Conservation (phyloP, 768 basidiomycete genomes). For the Gymnopilus dilepis region DNA sequence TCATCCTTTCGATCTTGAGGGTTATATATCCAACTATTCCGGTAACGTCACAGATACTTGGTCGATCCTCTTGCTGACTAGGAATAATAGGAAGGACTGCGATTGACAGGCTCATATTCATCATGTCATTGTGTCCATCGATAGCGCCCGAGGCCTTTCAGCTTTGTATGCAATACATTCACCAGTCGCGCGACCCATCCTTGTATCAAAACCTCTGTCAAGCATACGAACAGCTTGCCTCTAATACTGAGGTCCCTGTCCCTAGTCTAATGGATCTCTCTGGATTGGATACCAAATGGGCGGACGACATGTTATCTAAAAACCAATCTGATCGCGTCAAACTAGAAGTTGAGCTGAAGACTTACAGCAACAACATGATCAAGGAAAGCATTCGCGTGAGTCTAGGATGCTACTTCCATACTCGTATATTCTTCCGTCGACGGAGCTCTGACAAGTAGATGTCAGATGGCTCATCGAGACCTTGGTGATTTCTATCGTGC, state of each 20-base stretch:
- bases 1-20: conserved; percentile 89
- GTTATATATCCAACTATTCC: conserved; percentile 76
- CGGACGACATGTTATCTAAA: conserved; percentile 66
- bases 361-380: conserved; percentile 95
- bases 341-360: conserved; percentile 93
- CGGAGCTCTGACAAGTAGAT: not conserved
- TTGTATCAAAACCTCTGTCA: conserved; percentile 56
- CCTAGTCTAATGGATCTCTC: conserved; percentile 55
- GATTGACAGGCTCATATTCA: conserved; percentile 74
- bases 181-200: conserved; percentile 70
- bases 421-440: not conserved
- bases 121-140: conserved; percentile 66
- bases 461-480: conserved; percentile 89
- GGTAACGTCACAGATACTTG: conserved; percentile 46
- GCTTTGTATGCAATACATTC: conserved; percentile 66
- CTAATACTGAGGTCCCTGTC: conserved; percentile 38
- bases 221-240: conserved; percentile 57
- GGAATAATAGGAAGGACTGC: conserved; percentile 67
- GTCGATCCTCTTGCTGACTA: not conserved
- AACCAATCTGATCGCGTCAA: conserved; percentile 80
- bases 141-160: conserved; percentile 77
- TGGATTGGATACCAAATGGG: conserved; percentile 70
- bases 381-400: conserved; percentile 95
- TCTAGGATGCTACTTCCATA: conserved; percentile 18
- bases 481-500: conserved; percentile 80